Base-by-base conservation (phyloP, 2,329 filamentous ascomycete species). In the Hymenoscyphus scutula region DNA sequence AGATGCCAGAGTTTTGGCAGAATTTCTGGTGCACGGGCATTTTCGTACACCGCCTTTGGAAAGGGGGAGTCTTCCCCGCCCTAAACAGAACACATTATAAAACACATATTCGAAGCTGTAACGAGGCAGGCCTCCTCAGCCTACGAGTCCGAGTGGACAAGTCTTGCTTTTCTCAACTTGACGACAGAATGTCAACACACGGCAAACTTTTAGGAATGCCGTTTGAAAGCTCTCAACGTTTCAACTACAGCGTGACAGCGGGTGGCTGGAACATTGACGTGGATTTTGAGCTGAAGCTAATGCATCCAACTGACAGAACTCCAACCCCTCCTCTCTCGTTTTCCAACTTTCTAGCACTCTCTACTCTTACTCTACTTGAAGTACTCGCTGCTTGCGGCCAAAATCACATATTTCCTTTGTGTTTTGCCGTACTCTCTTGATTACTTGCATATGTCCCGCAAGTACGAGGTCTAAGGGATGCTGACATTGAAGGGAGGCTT, bases 1-100 rank as follows among this genome's bases (percentile, higher is more conserved):
- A 68, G 66, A 66, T 64, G 66, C 66, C 67, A 68, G 66, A 68
- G 59, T 41, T 68, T 64, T 51, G 51, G 51, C 51, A 53, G 51
- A 53, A 53, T 53, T 15, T n/a, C 2, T 29, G 23, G 51, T 11
- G 51, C 51, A 53, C 25, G 23, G 51, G 27, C 51, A 15, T 30
- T 29, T 53, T 29, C 23, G 51, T 53, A 27, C 51, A 53, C 51
- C 51, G 51, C 51, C 51, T 53, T 19, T 41, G 29, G 10, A 11
- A 11, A 13, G 11, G 32, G 32, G 5, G n/a, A n/a, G n/a, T n/a
- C n/a, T n/a, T 41, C n/a, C 19, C 6, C 6, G 19, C n/a, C 38
- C 11, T 10, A 10, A 51, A 51, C 45, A 51, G 23, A 51, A 51
- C 45, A 25, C 45, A 51, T 51, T 11, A 51, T 25, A 11, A 3